Evolutionary conservation across 2,329 filamentous ascomycete species (phyloP), one percentile per base, ranked within the genome.

Genomic region (Tothia fuscella): DNA sequence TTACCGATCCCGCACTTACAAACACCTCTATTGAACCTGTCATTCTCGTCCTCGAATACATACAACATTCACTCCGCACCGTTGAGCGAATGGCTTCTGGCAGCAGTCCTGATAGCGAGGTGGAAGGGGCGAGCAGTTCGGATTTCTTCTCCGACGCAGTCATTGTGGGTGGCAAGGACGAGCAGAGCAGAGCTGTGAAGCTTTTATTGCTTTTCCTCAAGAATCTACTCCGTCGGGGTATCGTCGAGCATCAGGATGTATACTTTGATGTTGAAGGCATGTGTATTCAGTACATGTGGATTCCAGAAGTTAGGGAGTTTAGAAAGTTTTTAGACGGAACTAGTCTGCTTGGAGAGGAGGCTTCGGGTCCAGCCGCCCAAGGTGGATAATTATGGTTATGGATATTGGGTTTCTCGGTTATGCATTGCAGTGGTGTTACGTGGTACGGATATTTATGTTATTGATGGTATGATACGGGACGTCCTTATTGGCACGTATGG

Each of bases 191-290:
- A 14, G 54, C 54, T n/a, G 51, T 62, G 12, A 54, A 51, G 21
- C 48, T 63, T 31, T 38, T 64, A 31, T 41, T 62, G 21, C 45
- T 64, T 7, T 64, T 64, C 43, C 53, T 64, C 24, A 53, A 53
- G 39, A 63, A 59, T 44, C 42, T 63, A 41, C 52, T 63, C 10
- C 41, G 52, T 5, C 60, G 59, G 42, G 55, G 48, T 16, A 36
- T 59, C 20, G 35, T 62, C 16, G 41, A 48, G 17, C 38, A 49
- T 4, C 49, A 57, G 21, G 51, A 52, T n/a, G 46, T 63, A 13
- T 57, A 56, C 30, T 62, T 55, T 43, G 60, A 64, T 44, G 59
- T 64, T 25, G 54, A 60, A 36, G 61, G 62, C 49, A 58, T 64
- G 45, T 59, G 57, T 28, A 53, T 58, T 31, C 44, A 60, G 38